Base-by-base conservation (phyloP, 2,329 filamentous ascomycete species). In the Paracorniculantispora psalliotae region DNA sequence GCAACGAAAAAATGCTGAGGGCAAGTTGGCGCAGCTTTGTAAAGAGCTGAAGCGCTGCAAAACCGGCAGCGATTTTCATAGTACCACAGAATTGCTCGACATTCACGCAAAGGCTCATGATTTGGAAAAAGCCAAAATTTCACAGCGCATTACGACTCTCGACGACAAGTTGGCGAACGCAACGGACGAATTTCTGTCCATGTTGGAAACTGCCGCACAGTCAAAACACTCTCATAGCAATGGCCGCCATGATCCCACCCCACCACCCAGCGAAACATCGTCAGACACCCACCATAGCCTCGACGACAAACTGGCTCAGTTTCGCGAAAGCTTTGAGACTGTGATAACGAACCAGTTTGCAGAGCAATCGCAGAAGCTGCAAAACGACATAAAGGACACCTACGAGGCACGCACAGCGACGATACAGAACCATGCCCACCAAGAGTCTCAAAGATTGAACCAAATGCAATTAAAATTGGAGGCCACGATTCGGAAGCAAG, bases 181-280 rank as follows among this genome's bases (percentile, higher is more conserved):
- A 10, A 50, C 8, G 4, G 23, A 23, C 10, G 12, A 30, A 2
- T 33, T n/a, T 33, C 10, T 12, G 9, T 43, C 46, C n/a, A 51
- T 35, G 7, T 12, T 47, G 28, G 54, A 57, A 23, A 9, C 25
- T 8, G 21, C 8, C 1, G 13, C 35, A 25, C 44, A 33, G 13
- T 10, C 41, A 12, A 47, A 37, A 8, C 2, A n/a, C 10, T n/a
- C 23, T 17, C 2, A 39, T 28, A 25, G 7, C 13, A 30, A 30
- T 19, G n/a, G n/a, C 4, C 35, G 23, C 6, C 39, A 41, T 15
- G 13, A 41, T 23, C 57, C 25, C 17, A 59, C 49, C n/a, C 41
- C 57, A 17, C 41, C 57, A 15, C 41, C 41, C 17, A 53, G 49
- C 23, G 57, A 54, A n/a, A 59, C 57, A 25, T 50, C 35, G 17